Conservation (phyloP, 1,284 basidiomycete genomes). For the Cystobasidium sp. region DNA sequence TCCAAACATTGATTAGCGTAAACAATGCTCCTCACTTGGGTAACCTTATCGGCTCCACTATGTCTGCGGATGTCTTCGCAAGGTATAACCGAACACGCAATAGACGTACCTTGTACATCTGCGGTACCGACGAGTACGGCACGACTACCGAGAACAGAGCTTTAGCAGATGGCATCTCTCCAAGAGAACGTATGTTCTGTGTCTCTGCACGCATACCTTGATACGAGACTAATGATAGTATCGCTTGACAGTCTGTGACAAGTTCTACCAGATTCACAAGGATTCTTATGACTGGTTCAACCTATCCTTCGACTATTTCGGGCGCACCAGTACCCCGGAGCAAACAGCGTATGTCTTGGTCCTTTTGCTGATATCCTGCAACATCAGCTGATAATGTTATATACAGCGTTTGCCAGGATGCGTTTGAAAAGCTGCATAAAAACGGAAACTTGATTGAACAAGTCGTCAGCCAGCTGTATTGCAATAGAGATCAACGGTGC, state of each 20-base stretch:
- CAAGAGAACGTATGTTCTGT: slow-evolving; percentile 64
- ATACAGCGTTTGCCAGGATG: slow-evolving; percentile 81
- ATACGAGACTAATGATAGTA: background rate
- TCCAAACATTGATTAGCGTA: slow-evolving; percentile 60
- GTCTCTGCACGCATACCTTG: slow-evolving; percentile 10
- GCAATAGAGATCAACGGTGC: slow-evolving; percentile 83
- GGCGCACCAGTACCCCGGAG: slow-evolving; percentile 85
- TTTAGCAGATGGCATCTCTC: slow-evolving; percentile 87
- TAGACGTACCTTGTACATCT: slow-evolving; percentile 66
- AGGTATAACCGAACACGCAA: slow-evolving; percentile 68
- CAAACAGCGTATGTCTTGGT: too few species aligned
- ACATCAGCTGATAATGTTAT: too few species aligned
- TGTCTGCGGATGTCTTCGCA: slow-evolving; percentile 96
- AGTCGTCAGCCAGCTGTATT: slow-evolving; percentile 88
- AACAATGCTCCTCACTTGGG: slow-evolving; percentile 99
- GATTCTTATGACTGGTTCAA: slow-evolving; percentile 97
- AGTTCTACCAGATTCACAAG: slow-evolving; percentile 86
- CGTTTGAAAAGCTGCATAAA: slow-evolving; percentile 80
- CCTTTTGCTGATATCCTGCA: too few species aligned
- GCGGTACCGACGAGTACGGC: slow-evolving; percentile 98
- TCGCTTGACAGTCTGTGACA: slow-evolving; percentile 67
- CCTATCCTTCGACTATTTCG: slow-evolving; percentile 92
- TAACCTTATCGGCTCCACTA: slow-evolving; percentile 95
- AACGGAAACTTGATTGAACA: slow-evolving; percentile 78
- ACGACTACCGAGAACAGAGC: slow-evolving; percentile 98